phyloP scores from a whole-genome alignment of 306 rosid genomes.

The Rubus parviflorus region DNA sequence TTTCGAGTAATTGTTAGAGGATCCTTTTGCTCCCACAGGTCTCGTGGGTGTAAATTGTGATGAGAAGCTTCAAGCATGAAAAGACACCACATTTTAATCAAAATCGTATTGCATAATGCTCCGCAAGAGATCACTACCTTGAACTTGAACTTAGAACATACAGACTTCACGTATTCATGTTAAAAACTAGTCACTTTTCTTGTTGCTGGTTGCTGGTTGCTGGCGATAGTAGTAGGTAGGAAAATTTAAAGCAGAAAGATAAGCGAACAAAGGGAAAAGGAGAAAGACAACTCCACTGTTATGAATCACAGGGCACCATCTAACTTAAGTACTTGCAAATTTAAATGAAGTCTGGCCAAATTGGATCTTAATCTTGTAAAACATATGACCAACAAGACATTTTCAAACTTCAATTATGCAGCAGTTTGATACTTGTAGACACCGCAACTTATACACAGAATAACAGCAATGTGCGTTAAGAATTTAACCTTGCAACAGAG shows the following conservation, averaged over 20 bases:
- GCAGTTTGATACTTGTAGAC: too few relatives aligned
- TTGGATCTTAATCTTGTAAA: too few relatives aligned
- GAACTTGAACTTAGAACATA: not conserved
- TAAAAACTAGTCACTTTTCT: not conserved
- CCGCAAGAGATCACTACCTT: not conserved
- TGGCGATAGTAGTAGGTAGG: not conserved
- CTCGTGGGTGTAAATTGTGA: not conserved
- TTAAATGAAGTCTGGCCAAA: too few relatives aligned
- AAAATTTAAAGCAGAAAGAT: not conserved
- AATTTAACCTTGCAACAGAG: not conserved
- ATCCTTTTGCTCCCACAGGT: not conserved
- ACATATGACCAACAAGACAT: too few relatives aligned
- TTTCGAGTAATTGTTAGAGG: not conserved
- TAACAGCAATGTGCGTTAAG: not conserved
- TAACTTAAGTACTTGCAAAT: too few relatives aligned
- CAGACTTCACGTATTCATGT: not conserved
- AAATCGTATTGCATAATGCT: not conserved
- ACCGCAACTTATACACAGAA: too few relatives aligned
- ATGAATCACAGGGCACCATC: not conserved
- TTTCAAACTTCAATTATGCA: too few relatives aligned
- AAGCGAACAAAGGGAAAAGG: not conserved
- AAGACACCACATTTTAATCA: not conserved
- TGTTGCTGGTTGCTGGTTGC: not conserved
- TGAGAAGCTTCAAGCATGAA: not conserved
- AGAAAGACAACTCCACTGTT: not conserved